phyloP scores from a whole-genome alignment of 1,284 basidiomycete genomes.

The Microstroma glucosiphilum region DNA sequence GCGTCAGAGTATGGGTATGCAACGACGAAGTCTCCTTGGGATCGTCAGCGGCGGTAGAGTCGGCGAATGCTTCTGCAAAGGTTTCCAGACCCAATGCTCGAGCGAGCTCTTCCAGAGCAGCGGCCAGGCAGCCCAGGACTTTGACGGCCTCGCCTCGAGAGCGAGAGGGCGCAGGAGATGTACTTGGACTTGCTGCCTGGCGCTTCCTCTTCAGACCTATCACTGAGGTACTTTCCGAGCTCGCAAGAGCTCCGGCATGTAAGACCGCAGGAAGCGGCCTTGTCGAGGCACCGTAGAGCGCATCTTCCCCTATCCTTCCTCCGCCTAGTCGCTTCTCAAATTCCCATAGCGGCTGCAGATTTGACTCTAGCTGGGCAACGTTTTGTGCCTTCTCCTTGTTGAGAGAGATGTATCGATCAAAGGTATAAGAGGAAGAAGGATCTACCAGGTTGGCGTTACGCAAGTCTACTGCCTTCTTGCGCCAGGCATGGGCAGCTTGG shows the following conservation, averaged over 20 bases:
- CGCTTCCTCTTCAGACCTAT: neutral
- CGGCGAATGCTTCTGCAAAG: constrained; percentile 1
- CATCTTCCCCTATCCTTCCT: neutral
- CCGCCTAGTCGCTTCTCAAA: too few species aligned
- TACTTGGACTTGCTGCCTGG: too few species aligned
- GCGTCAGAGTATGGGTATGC: neutral
- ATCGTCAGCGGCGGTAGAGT: neutral
- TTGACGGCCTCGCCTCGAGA: neutral
- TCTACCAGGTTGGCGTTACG: too few species aligned
- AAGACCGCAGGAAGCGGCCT: neutral
- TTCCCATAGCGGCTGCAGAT: neutral
- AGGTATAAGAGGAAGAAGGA: neutral
- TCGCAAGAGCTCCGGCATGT: neutral
- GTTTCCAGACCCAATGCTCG: neutral
- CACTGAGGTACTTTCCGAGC: neutral
- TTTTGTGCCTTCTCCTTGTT: neutral
- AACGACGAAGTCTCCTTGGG: neutral
- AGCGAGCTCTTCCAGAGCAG: neutral
- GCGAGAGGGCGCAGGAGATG: too few species aligned
- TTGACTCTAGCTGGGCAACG: neutral
- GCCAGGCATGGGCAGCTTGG: too few species aligned
- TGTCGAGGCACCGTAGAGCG: neutral
- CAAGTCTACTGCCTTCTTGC: too few species aligned
- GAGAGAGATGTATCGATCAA: constrained; percentile 2
- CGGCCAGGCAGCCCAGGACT: neutral